phyloP scores from a whole-genome alignment of 345 rosid genomes.

The Bruguiera gymnorhiza region DNA sequence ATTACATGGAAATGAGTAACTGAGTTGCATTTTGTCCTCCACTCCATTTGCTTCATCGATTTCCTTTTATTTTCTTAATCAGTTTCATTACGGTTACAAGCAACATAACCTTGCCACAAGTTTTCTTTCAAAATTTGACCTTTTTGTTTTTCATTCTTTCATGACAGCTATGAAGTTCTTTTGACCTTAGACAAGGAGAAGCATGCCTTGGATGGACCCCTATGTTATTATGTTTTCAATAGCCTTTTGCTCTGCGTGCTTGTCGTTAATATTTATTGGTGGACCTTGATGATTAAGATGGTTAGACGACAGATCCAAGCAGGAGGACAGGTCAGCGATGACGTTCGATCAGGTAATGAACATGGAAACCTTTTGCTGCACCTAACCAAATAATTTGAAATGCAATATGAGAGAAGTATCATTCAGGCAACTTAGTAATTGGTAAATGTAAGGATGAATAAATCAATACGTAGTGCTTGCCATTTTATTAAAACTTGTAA shows the following conservation, averaged over 20 bases:
- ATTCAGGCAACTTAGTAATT: background rate
- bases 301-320: constrained; percentile 50
- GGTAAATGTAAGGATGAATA: background rate
- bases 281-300: constrained; percentile 64
- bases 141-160: background rate
- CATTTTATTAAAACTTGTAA: too few species aligned
- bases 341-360: constrained; percentile 72
- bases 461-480: too few species aligned
- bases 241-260: constrained; percentile 68
- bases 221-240: constrained; percentile 69
- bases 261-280: constrained; percentile 72
- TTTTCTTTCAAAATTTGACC: background rate
- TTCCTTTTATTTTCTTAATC: too few species aligned
- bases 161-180: constrained; percentile 68
- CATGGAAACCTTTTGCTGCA: constrained; percentile 1
- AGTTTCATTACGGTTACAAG: too few species aligned
- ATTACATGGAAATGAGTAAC: too few species aligned
- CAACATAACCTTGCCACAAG: too few species aligned
- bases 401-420: background rate
- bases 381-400: background rate
- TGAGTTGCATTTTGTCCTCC: too few species aligned
- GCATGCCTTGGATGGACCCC: constrained; percentile 42
- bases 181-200: constrained; percentile 45
- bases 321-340: constrained; percentile 62
- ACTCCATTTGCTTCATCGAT: too few species aligned